A percentile compares a stretch with the other conserved stretches of the same genome.
These are phyloP conservation scores for Lycium barbarum DNA, from an alignment of 257 asterid species.

Conservation along the genomic window DNA sequence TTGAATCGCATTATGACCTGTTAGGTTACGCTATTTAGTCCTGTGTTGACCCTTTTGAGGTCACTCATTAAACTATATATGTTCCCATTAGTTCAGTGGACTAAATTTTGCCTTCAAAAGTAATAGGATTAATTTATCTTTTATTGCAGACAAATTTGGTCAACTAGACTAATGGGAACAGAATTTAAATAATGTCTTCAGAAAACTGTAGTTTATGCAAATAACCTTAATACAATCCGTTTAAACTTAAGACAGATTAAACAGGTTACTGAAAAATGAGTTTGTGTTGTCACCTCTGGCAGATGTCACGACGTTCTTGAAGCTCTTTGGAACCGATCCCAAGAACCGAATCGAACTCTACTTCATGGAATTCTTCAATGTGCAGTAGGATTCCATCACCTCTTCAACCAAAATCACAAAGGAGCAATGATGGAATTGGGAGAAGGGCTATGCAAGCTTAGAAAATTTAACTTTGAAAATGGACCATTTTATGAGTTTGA, in stretches of 20 bases:
- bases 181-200: background rate
- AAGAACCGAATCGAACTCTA: slow-evolving; percentile 71
- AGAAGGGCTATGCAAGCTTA: slow-evolving; percentile 83
- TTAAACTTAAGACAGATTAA: background rate
- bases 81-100: background rate
- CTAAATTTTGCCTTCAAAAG: background rate
- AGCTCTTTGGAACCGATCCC: slow-evolving; percentile 64
- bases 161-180: background rate
- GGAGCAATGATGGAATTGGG: slow-evolving; percentile 98
- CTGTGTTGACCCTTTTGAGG: background rate
- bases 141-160: background rate
- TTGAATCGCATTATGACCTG: background rate
- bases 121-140: background rate
- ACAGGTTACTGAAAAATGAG: background rate
- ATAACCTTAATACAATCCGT: background rate
- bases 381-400: slow-evolving; percentile 90
- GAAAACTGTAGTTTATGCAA: background rate
- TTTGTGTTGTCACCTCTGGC: background rate
- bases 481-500: slow-evolving; percentile 82
- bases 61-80: background rate
- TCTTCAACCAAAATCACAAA: slow-evolving; percentile 84
- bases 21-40: background rate
- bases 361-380: slow-evolving; percentile 78
- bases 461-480: slow-evolving; percentile 72
- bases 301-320: slow-evolving; percentile 88